A percentile compares a stretch with the other conserved stretches of the same genome.
Evolutionary conservation across 2,329 filamentous ascomycete genomes (phyloP).

Genomic region (Aspergillus nomiae): DNA sequence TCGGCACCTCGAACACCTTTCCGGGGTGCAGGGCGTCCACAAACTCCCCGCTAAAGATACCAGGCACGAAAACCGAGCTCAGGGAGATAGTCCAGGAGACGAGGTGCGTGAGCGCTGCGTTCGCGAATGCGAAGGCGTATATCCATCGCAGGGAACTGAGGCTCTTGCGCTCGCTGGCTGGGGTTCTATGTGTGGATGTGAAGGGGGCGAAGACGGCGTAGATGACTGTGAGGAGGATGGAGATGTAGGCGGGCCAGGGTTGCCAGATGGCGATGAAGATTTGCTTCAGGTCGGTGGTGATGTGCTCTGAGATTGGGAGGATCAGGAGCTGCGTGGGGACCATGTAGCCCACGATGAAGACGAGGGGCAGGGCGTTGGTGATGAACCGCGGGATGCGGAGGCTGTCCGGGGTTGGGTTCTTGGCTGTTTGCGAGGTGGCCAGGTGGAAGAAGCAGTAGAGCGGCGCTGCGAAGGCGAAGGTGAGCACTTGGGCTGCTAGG

Average conservation of each 20-base stretch:
- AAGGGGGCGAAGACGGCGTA: conserved; percentile 27
- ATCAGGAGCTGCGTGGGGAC: conserved; percentile 48
- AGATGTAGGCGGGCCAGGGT: conserved; percentile 52
- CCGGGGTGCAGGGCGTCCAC: conserved; percentile 39
- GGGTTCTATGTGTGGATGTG: background rate
- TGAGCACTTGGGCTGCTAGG: conserved; percentile 44
- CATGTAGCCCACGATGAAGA: conserved; percentile 47
- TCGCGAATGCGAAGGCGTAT: conserved; percentile 45
- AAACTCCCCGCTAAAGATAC: conserved; percentile 36
- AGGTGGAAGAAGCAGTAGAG: conserved; percentile 48
- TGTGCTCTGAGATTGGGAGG: conserved; percentile 42
- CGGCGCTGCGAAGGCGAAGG: conserved; percentile 49
- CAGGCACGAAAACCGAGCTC: conserved; percentile 39
- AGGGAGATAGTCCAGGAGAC: conserved; percentile 45
- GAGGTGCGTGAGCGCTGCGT: conserved; percentile 45
- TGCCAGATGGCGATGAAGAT: conserved; percentile 54
- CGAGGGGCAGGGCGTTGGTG: conserved; percentile 41
- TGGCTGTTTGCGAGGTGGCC: conserved; percentile 43
- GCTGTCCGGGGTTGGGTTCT: conserved; percentile 36
- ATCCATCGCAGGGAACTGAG: conserved; percentile 39
- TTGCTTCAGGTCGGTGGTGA: conserved; percentile 49
- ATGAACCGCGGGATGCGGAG: conserved; percentile 35
- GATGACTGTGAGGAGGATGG: conserved; percentile 39
- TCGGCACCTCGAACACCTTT: conserved; percentile 40
- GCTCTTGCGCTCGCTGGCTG: conserved; percentile 26